Evolutionary conservation across 768 basidiomycete genomes (phyloP).

Genomic region (Psilocybe azurescens): DNA sequence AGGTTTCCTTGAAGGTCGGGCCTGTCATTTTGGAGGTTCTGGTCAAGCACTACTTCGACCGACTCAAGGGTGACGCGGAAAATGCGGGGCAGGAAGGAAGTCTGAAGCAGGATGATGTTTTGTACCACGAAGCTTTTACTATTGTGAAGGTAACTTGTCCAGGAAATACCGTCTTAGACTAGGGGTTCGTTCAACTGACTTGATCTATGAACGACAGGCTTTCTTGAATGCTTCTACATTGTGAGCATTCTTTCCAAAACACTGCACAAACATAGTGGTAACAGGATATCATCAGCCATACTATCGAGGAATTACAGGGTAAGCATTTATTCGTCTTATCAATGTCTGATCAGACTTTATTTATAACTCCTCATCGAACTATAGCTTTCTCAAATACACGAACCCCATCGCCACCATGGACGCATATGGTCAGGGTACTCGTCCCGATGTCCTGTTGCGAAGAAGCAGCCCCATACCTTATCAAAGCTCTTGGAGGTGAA

Average conservation of each 20-base stretch:
- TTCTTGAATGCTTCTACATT: slow-evolving; percentile 76
- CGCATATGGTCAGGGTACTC: slow-evolving; percentile 70
- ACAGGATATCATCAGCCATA: slow-evolving; percentile 56
- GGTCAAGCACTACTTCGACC: slow-evolving; percentile 86
- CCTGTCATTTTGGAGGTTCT: slow-evolving; percentile 78
- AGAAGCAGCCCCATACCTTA: slow-evolving; percentile 72
- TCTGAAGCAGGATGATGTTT: slow-evolving; percentile 72
- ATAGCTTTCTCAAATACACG: slow-evolving; percentile 76
- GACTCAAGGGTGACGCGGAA: slow-evolving; percentile 50
- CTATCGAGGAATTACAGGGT: slow-evolving; percentile 84
- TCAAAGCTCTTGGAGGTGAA: slow-evolving; percentile 86
- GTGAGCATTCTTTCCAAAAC: slow-evolving; percentile 43
- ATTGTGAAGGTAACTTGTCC: slow-evolving; percentile 64
- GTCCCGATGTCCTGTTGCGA: slow-evolving; percentile 81
- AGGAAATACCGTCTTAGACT: neutral
- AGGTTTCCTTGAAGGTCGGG: slow-evolving; percentile 68
- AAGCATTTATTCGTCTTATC: neutral
- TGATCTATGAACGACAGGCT: slow-evolving; percentile 43
- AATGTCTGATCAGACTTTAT: neutral
- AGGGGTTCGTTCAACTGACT: neutral
- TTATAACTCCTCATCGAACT: neutral
- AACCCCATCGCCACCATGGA: slow-evolving; percentile 86
- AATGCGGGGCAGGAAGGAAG: slow-evolving; percentile 45
- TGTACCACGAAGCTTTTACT: slow-evolving; percentile 83
- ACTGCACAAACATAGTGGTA: neutral